Evolutionary conservation across 2,329 filamentous ascomycete species (phyloP).

Genomic region (Pezicula carpinea): DNA sequence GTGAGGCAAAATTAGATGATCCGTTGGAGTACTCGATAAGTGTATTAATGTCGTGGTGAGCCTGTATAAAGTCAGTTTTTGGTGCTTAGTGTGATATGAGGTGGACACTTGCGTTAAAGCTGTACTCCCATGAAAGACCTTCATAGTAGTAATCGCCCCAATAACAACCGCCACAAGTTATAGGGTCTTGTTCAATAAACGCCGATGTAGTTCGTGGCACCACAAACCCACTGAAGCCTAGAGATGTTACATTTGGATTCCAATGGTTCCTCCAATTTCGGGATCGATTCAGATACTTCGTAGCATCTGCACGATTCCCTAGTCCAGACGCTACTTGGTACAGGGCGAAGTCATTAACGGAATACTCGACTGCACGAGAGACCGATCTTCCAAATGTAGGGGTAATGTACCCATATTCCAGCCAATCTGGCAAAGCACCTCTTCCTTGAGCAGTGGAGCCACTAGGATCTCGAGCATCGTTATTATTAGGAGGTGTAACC

Average conservation of each 20-base stretch:
- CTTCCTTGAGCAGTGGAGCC: constrained; percentile 61
- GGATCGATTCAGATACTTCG: constrained; percentile 57
- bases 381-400: constrained; percentile 56
- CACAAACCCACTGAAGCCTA: constrained; percentile 62
- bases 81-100: constrained; percentile 17
- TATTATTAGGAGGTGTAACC: constrained; percentile 52
- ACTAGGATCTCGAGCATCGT: constrained; percentile 47
- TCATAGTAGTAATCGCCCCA: constrained; percentile 50
- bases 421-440: constrained; percentile 66
- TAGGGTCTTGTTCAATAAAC: constrained; percentile 41
- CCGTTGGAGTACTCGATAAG: constrained; percentile 45
- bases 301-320: constrained; percentile 43
- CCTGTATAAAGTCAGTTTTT: constrained; percentile 39
- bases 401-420: constrained; percentile 60
- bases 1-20: constrained; percentile 38
- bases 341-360: constrained; percentile 63
- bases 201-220: constrained; percentile 51
- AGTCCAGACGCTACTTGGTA: constrained; percentile 59
- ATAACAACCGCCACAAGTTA: constrained; percentile 44
- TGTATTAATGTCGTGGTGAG: constrained; percentile 43
- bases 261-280: constrained; percentile 70
- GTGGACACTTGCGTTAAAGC: neutral
- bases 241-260: constrained; percentile 52
- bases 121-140: constrained; percentile 47
- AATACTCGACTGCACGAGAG: constrained; percentile 61